These are phyloP conservation scores for Pleurotus platypus DNA, from an alignment of 768 basidiomycete species.

Conservation along the genomic window DNA sequence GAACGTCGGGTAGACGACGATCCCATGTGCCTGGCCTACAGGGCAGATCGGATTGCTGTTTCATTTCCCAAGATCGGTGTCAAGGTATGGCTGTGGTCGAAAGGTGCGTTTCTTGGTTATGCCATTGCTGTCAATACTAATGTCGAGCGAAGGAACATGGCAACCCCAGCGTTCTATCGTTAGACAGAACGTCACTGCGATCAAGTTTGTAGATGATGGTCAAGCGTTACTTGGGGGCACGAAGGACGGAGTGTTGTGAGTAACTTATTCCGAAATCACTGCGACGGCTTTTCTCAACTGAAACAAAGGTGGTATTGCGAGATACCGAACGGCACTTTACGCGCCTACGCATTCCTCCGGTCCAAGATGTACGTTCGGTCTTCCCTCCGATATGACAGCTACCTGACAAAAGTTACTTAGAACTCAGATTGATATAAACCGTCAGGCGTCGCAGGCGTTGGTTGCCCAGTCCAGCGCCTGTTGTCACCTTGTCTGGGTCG, in stretches of 20 bases:
- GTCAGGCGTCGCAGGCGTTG: conserved; percentile 45
- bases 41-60: conserved; percentile 57
- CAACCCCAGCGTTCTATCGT: conserved; percentile 59
- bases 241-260: conserved; percentile 65
- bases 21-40: conserved; percentile 50
- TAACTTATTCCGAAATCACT: not conserved
- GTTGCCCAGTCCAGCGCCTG: conserved; percentile 49
- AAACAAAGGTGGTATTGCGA: conserved; percentile 60
- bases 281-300: conserved; percentile 6
- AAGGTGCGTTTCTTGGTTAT: conserved; percentile 34
- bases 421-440: conserved; percentile 42
- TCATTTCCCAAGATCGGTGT: conserved; percentile 57
- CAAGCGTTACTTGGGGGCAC: conserved; percentile 66
- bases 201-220: conserved; percentile 63
- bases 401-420: not conserved
- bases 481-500: conserved; percentile 49
- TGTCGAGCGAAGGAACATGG: conserved; percentile 48
- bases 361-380: conserved; percentile 18
- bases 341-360: conserved; percentile 56
- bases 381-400: not conserved
- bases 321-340: conserved; percentile 62
- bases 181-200: conserved; percentile 60
- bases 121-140: not conserved
- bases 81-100: conserved; percentile 60
- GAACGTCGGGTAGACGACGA: conserved; percentile 31